Evolutionary conservation across 495 filamentous ascomycete species (phyloP).

Genomic region (Podospora pseudopauciseta): DNA sequence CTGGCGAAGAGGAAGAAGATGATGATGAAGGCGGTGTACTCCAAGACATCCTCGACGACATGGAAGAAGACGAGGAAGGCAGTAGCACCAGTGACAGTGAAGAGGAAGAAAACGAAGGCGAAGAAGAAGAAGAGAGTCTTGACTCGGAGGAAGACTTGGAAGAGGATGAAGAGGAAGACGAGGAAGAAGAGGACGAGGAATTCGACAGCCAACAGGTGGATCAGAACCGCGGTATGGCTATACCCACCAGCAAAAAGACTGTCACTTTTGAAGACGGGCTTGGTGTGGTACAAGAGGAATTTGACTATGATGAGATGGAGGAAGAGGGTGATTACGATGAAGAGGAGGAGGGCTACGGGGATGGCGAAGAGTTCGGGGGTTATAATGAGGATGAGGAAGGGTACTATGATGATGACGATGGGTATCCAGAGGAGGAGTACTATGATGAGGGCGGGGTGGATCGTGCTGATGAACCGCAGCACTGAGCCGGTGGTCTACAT

Average conservation of each 20-base stretch:
- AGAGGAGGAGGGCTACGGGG: slow-evolving; percentile 10
- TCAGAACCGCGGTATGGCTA: slow-evolving; percentile 1
- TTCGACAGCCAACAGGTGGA: background rate
- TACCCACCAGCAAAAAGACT: background rate
- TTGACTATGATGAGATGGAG: slow-evolving; percentile 6
- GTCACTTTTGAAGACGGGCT: background rate
- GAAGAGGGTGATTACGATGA: slow-evolving; percentile 8
- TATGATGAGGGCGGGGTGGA: slow-evolving; percentile 21
- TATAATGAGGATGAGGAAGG: slow-evolving; percentile 15
- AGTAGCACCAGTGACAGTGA: background rate
- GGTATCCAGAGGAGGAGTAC: slow-evolving; percentile 11
- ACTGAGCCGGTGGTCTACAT: background rate
- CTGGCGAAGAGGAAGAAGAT: slow-evolving; percentile 9
- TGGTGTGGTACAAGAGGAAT: background rate
- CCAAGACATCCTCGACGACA: background rate
- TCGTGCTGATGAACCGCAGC: slow-evolving; percentile 16
- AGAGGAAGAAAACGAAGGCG: slow-evolving; percentile 12
- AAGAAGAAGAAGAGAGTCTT: slow-evolving; percentile 19
- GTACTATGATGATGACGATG: slow-evolving; percentile 12
- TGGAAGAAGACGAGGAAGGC: slow-evolving; percentile 16
- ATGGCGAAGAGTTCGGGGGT: slow-evolving; percentile 11
- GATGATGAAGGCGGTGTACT: slow-evolving; percentile 4
- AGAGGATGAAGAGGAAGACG: slow-evolving; percentile 23
- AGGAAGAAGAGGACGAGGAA: slow-evolving; percentile 18
- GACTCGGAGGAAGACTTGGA: slow-evolving; percentile 9